phyloP scores from a whole-genome alignment of 176 grass and related monocot species.

The Neostapfia colusana region DNA sequence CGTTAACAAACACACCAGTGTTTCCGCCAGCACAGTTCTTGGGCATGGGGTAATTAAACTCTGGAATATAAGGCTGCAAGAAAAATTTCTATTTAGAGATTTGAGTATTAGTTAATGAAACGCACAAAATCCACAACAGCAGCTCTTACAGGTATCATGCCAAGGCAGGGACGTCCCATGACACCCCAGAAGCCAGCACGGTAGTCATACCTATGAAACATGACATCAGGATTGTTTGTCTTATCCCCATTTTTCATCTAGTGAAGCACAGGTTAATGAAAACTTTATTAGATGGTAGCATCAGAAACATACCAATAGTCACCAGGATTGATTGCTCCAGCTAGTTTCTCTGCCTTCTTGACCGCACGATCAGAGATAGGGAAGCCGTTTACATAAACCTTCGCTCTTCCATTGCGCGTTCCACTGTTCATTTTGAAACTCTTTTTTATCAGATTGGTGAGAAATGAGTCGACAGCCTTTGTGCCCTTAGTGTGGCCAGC shows the following conservation, averaged over 20 bases:
- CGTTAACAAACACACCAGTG: conserved; percentile 69
- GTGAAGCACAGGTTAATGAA: conserved; percentile 27
- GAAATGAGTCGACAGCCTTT: conserved; percentile 69
- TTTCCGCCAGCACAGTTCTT: conserved; percentile 85
- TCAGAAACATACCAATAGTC: conserved; percentile 72
- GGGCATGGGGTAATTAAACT: conserved; percentile 86
- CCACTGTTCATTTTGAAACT: conserved; percentile 68
- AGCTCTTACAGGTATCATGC: conserved; percentile 92
- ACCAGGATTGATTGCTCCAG: conserved; percentile 72
- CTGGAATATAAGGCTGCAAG: conserved; percentile 75
- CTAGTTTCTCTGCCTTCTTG: conserved; percentile 83
- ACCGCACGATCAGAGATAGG: conserved; percentile 61
- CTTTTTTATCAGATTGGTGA: conserved; percentile 85
- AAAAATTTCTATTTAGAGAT: conserved; percentile 26
- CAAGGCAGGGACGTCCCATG: conserved; percentile 71
- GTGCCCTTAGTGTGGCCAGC: conserved; percentile 36
- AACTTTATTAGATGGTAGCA: conserved; percentile 22
- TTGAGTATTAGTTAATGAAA: background rate
- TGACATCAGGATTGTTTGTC: conserved; percentile 1
- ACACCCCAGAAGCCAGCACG: conserved; percentile 94
- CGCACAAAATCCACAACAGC: conserved; percentile 17
- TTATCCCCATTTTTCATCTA: conserved; percentile 2
- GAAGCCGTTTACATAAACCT: conserved; percentile 80
- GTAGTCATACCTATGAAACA: conserved; percentile 72
- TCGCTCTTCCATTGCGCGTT: conserved; percentile 44